These are phyloP conservation scores for Candida boidinii DNA, from an alignment of 805 yeast species.

Conservation along the genomic window DNA sequence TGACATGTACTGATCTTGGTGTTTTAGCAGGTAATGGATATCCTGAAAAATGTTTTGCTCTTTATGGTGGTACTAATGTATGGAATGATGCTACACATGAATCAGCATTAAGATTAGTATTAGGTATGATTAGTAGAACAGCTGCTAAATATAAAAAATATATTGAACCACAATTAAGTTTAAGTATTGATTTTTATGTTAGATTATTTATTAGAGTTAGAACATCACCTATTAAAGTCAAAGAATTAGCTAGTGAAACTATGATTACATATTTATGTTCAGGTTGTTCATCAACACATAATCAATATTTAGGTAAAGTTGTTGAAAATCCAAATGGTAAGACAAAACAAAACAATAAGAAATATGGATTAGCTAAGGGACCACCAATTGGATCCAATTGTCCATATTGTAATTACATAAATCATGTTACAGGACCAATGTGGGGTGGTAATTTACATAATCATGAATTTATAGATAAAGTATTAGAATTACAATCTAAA, in stretches of 20 bases:
- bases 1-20: conserved; percentile 94
- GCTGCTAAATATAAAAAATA: conserved; percentile 87
- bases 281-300: conserved; percentile 70
- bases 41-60: conserved; percentile 93
- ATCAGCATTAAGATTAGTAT: conserved; percentile 79
- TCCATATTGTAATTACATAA: conserved; percentile 56
- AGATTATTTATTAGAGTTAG: conserved; percentile 74
- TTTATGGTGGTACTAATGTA: conserved; percentile 88
- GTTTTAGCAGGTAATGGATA: conserved; percentile 94
- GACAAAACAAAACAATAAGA: conserved; percentile 21
- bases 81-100: conserved; percentile 88
- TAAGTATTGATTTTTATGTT: conserved; percentile 90
- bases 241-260: conserved; percentile 65
- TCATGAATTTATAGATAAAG: conserved; percentile 51
- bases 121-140: conserved; percentile 63
- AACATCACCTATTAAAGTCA: conserved; percentile 75
- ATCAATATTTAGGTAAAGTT: conserved; percentile 69
- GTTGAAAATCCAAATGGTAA: conserved; percentile 21
- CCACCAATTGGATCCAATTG: conserved; percentile 58
- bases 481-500: conserved; percentile 42
- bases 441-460: conserved; percentile 82
- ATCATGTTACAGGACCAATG: conserved; percentile 93
- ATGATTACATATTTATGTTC: conserved; percentile 77
- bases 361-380: conserved; percentile 57
- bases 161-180: conserved; percentile 77